A percentile compares a stretch with the other conserved stretches of the same genome.
Conservation (phyloP, 768 basidiomycete species). For the Collybia sp. region DNA sequence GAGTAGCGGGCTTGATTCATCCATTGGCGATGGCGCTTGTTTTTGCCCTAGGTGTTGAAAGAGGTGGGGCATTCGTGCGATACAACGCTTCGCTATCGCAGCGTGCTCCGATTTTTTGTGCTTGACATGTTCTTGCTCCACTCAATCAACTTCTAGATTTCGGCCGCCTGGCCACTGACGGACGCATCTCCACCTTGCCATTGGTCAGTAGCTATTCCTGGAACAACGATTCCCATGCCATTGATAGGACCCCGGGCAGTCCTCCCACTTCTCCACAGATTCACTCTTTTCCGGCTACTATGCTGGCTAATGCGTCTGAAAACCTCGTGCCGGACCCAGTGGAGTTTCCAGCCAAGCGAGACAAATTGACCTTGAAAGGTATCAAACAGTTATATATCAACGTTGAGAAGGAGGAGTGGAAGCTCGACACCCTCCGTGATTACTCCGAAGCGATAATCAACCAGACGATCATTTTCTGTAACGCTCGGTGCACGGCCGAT, state of each 20-base stretch:
- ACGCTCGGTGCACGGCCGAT: conserved; percentile 98
- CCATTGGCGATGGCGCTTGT: too few relatives aligned
- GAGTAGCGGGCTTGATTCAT: too few relatives aligned
- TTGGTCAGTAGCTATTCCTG: neutral
- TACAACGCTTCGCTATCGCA: too few relatives aligned
- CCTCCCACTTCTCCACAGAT: conserved; percentile 97
- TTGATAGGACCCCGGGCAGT: conserved; percentile 27
- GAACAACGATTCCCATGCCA: neutral
- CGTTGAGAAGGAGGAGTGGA: conserved; percentile 99
- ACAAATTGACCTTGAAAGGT: conserved; percentile 97
- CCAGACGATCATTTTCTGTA: conserved; percentile 99
- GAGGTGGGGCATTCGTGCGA: too few relatives aligned
- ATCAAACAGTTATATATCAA: conserved; percentile 99
- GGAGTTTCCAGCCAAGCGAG: conserved; percentile 95
- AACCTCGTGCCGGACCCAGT: conserved; percentile 99
- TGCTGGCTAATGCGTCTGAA: conserved; percentile 95
- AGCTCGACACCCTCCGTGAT: conserved; percentile 97
- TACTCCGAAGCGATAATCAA: conserved; percentile 99
- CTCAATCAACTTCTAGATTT: too few relatives aligned
- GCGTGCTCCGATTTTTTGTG: too few relatives aligned
- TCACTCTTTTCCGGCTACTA: conserved; percentile 92
- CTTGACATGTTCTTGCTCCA: too few relatives aligned
- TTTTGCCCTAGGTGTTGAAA: too few relatives aligned
- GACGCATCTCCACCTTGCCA: too few relatives aligned
- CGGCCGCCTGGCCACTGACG: too few relatives aligned